Evolutionary conservation across 2,329 filamentous ascomycete genomes (phyloP), one percentile per base, ranked within the genome.

Genomic region (Grosmannia penicillata): DNA sequence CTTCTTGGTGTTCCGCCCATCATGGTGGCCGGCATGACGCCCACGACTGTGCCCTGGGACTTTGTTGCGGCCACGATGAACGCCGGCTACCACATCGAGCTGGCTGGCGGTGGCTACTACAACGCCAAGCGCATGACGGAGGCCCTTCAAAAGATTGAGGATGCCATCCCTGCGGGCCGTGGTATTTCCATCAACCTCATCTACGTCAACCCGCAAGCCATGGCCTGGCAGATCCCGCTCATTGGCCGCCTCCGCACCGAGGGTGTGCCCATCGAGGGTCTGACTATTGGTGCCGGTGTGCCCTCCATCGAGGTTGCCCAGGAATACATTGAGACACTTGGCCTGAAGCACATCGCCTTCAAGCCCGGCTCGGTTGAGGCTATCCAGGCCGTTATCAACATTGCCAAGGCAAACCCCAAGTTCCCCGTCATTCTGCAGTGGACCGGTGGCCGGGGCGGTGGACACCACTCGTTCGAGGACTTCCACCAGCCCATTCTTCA

Each of bases 371-470:
- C 86, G 14, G 70, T 80, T 35, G 83, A 93, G 45, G 83, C 82
- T 3, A 93, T 95, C 45, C 84, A 94, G 56, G 67, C 81, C 24
- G 83, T 93, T 42, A 80, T 95, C 60, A 91, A 93, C 59, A 87
- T 95, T 51, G 86, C 87, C 47, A 91, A 83, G 61, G 83, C 84
- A n/a, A 91, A 94, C 56, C 86, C 87, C 3, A 78, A 74, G 22
- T 94, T 95, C 68, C 87, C 87, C n/a, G 74, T 94, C 37, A 76
- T 94, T 38, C 65, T 94, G 45, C 87, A 95, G 61, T 95, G 87
- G 87, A 95, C 87, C 43, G 87, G 87, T 54, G 87, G 87, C 29
- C 81, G 87, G 60, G 87, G 86, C 48, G 87, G 87, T 63, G 87
- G 87, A 41, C 87, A 94, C 58, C 87, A 95, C 63, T 94, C 86